phyloP scores from a whole-genome alignment of 2,329 filamentous ascomycete genomes.

The Cercospora citrullina region DNA sequence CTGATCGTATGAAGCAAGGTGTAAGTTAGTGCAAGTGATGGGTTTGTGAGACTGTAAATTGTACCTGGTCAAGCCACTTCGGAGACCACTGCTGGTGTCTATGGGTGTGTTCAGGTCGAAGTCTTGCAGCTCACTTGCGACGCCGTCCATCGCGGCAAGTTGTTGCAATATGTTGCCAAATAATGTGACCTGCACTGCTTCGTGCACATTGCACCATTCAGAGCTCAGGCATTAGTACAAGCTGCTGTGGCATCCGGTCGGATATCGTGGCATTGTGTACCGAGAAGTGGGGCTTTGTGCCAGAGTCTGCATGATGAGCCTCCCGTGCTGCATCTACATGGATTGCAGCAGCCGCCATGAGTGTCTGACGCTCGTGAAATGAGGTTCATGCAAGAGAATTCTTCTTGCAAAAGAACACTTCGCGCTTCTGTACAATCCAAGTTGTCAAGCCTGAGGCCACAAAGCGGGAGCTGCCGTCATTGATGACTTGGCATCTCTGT shows the following conservation, averaged over 20 bases:
- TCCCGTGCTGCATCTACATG: neutral
- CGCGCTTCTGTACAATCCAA: neutral
- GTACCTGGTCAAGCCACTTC: slow-evolving; percentile 25
- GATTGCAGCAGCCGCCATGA: too few relatives aligned
- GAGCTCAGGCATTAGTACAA: slow-evolving; percentile 1
- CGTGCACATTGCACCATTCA: slow-evolving; percentile 6
- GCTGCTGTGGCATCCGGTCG: neutral
- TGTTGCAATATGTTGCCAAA: neutral
- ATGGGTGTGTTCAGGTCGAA: slow-evolving; percentile 26
- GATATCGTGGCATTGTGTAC: slow-evolving; percentile 7
- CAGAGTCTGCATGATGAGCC: neutral
- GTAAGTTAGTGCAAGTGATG: slow-evolving; percentile 53
- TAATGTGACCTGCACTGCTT: neutral
- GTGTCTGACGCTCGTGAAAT: too few relatives aligned
- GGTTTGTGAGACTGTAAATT: neutral
- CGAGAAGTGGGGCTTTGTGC: slow-evolving; percentile 9
- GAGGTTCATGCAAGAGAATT: too few relatives aligned
- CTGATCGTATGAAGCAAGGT: slow-evolving; percentile 45
- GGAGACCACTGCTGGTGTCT: slow-evolving; percentile 19
- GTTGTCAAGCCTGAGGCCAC: neutral
- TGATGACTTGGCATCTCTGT: neutral
- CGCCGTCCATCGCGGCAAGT: neutral
- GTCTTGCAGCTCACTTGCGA: slow-evolving; percentile 17
- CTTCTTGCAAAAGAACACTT: neutral
- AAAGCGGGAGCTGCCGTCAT: neutral